phyloP scores from a whole-genome alignment of 208 protist species.

The Strigomonas culicis region DNA sequence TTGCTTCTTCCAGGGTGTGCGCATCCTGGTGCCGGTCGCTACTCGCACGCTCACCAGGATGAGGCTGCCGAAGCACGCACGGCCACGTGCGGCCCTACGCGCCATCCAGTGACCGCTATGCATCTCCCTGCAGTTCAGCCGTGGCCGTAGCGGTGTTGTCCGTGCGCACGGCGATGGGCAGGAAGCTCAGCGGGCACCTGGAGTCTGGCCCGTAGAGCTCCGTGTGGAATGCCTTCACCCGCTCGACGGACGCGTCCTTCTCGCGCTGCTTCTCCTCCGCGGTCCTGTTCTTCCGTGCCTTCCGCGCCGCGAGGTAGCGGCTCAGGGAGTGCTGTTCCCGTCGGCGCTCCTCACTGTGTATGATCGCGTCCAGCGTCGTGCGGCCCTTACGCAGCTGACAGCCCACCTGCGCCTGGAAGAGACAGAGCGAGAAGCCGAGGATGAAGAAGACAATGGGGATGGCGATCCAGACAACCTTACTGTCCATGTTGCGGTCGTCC shows the following conservation, averaged over 20 bases:
- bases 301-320: not conserved
- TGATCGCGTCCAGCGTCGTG: slow-evolving; percentile 31
- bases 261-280: slow-evolving; percentile 8
- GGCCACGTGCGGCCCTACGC: no score
- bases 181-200: slow-evolving; percentile 7
- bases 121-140: not conserved
- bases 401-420: slow-evolving; percentile 27
- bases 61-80: no score
- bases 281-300: not conserved
- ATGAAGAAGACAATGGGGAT: slow-evolving; percentile 17
- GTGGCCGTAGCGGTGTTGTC: slow-evolving; percentile 16
- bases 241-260: slow-evolving; percentile 13
- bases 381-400: slow-evolving; percentile 24
- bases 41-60: no score
- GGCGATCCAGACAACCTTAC: slow-evolving; percentile 20
- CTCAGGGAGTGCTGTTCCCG: not conserved
- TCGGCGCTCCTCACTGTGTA: not conserved
- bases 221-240: not conserved
- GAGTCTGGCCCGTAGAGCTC: slow-evolving; percentile 13
- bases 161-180: slow-evolving; percentile 20
- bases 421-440: slow-evolving; percentile 7
- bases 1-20: no score
- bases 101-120: not conserved
- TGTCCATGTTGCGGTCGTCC: slow-evolving; percentile 19
- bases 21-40: no score